Evolutionary conservation across 352 stramenopile genomes (phyloP).

Genomic region (Sclerospora graminicola): DNA sequence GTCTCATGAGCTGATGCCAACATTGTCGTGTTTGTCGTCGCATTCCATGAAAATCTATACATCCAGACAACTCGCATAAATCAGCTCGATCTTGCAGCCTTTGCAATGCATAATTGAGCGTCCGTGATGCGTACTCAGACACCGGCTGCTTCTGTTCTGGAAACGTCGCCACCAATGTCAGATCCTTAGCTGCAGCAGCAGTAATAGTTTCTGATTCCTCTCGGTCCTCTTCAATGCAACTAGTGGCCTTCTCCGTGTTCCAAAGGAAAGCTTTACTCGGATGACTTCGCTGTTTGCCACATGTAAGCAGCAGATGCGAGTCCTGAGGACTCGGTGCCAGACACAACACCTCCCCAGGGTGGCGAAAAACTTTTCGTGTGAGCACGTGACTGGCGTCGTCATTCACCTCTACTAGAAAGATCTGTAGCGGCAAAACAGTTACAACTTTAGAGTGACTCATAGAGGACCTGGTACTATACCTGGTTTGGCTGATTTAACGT

Average conservation of each 20-base stretch:
- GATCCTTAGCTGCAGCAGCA: constrained; percentile 2
- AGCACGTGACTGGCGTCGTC: constrained; percentile 27
- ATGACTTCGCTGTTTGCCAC: constrained; percentile 32
- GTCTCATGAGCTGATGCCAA: constrained; percentile 35
- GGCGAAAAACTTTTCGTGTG: constrained; percentile 31
- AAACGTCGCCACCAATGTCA: constrained; percentile 27
- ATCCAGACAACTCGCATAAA: background rate
- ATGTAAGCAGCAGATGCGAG: constrained; percentile 43
- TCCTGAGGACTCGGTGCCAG: constrained; percentile 40
- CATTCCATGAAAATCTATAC: constrained; percentile 34
- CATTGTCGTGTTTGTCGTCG: constrained; percentile 9
- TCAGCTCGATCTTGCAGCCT: background rate
- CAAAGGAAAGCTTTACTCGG: constrained; percentile 33
- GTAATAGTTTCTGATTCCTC: constrained; percentile 2
- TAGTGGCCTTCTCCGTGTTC: constrained; percentile 23
- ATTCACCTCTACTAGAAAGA: constrained; percentile 53
- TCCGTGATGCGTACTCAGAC: constrained; percentile 23
- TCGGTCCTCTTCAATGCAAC: background rate
- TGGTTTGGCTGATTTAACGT: constrained; percentile 59
- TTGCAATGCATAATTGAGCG: background rate
- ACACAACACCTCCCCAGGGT: constrained; percentile 36
- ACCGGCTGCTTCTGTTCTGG: constrained; percentile 34
- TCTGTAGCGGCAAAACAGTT: constrained; percentile 9
- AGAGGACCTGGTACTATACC: constrained; percentile 10
- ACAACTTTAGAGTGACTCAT: background rate